Evolutionary conservation across 768 basidiomycete genomes (phyloP).

Genomic region (Thelephora ganbajun): DNA sequence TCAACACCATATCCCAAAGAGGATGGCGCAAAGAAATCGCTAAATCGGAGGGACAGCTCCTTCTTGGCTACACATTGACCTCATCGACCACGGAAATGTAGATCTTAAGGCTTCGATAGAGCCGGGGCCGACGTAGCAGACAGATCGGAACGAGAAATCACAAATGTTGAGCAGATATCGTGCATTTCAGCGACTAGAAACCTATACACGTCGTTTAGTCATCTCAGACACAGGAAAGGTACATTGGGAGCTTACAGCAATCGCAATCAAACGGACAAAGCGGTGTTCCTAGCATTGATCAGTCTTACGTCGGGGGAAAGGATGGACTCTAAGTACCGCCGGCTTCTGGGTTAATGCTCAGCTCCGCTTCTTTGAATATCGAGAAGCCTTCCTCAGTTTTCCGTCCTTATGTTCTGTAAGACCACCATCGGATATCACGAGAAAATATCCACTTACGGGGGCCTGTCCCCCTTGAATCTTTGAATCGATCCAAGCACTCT

Average conservation of each 20-base stretch:
- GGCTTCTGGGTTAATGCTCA: slow-evolving; percentile 50
- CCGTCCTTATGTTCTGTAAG: slow-evolving; percentile 31
- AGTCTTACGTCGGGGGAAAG: slow-evolving; percentile 4
- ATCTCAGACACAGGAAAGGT: neutral
- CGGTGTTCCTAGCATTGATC: slow-evolving; percentile 46
- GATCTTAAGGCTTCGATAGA: slow-evolving; percentile 46
- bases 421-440: neutral
- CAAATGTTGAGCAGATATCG: neutral
- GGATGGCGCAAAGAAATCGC: too few relatives aligned
- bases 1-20: too few relatives aligned
- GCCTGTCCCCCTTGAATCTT: slow-evolving; percentile 62
- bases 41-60: slow-evolving; percentile 4
- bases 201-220: neutral
- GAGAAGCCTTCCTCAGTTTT: slow-evolving; percentile 70
- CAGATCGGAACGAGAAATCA: neutral
- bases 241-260: slow-evolving; percentile 48
- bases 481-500: slow-evolving; percentile 38
- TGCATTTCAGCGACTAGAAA: neutral
- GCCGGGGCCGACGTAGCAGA: slow-evolving; percentile 16
- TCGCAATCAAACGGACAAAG: slow-evolving; percentile 83
- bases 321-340: slow-evolving; percentile 42
- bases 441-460: slow-evolving; percentile 35
- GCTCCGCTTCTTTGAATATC: slow-evolving; percentile 75
- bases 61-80: slow-evolving; percentile 58
- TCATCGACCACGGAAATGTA: slow-evolving; percentile 27